Conservation (phyloP, 306 rosid genomes). For the Purshia tridentata region DNA sequence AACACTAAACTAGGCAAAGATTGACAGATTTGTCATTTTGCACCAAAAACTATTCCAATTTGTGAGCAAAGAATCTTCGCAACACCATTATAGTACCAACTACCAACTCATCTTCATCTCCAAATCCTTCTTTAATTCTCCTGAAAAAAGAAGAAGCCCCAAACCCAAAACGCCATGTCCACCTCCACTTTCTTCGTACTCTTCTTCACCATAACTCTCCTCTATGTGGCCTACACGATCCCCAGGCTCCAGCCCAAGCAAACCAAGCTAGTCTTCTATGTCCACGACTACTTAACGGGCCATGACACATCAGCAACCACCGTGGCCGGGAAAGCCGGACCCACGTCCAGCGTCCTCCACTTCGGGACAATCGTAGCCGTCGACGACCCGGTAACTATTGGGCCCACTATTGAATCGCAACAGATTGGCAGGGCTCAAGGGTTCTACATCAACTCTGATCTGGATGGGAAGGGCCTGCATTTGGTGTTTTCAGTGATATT, state of each 20-base stretch:
- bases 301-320: constrained; percentile 42
- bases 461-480: constrained; percentile 49
- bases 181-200: constrained; percentile 40
- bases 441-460: constrained; percentile 48
- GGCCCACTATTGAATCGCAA: constrained; percentile 39
- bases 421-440: constrained; percentile 65
- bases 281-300: constrained; percentile 64
- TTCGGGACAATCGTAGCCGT: constrained; percentile 57
- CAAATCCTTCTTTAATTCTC: too few relatives aligned
- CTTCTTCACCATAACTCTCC: constrained; percentile 39
- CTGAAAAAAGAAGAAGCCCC: too few relatives aligned
- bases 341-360: constrained; percentile 41
- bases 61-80: too few relatives aligned
- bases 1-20: too few relatives aligned
- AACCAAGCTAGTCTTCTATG: constrained; percentile 59
- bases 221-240: constrained; percentile 43
- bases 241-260: constrained; percentile 40
- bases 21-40: too few relatives aligned
- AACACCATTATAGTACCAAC: too few relatives aligned
- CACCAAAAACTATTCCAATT: too few relatives aligned
- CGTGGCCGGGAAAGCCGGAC: constrained; percentile 45
- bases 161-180: constrained; percentile 27
- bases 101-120: too few relatives aligned
- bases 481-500: constrained; percentile 57
- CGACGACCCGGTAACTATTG: constrained; percentile 54